Base-by-base conservation (phyloP, 1,284 basidiomycete genomes). In the Marasmius oreades region DNA sequence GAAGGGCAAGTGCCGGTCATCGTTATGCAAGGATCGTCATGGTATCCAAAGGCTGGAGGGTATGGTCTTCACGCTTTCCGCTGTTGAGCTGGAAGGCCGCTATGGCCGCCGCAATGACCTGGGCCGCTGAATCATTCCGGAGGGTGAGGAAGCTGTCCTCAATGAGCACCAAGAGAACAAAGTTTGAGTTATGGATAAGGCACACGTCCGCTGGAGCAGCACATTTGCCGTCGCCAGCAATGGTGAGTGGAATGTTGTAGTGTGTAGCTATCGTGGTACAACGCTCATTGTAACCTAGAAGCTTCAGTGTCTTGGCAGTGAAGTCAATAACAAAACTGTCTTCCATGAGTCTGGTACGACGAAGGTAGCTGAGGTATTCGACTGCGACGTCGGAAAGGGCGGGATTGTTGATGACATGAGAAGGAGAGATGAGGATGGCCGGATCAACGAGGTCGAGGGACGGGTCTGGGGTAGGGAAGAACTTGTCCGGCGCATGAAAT, bases 81-180 rank as follows among this genome's bases (percentile, higher is more conserved):
- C 73, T 71, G 51, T 71, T 73, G 31, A 59, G 42, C 14, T 63
- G 39, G 60, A 73, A 74, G 11, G 73, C 71, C 3, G 70, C 72
- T 46, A 76, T 66, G 8, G 73, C 72, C 51, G 66, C 65, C 24
- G 70, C 70, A 23, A 76, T 64, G 26, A 74, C 66, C 61, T 71
- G 71, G 48, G 69, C 61, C 59, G 62, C 59, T 8, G 70, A 60
- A 55, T 66, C 56, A 23, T n/a, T 24, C 22, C 43, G 7, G 22
- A 5, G 31, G 22, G 18, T 59, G 61, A 36, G 57, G 61, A 31
- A 55, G 55, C 16, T 59, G 57, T 57, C 70, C 70, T 73, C 67
- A 56, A 69, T 67, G 54, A 70, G 68, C 28, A 74, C 68, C 39
- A 77, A 55, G 14, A 74, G 67, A 42, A 73, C 62, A 45, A 64